A percentile compares a stretch with the other conserved stretches of the same genome.
phyloP scores from a whole-genome alignment of 208 protist species.

The Acanthamoeba royreba region DNA sequence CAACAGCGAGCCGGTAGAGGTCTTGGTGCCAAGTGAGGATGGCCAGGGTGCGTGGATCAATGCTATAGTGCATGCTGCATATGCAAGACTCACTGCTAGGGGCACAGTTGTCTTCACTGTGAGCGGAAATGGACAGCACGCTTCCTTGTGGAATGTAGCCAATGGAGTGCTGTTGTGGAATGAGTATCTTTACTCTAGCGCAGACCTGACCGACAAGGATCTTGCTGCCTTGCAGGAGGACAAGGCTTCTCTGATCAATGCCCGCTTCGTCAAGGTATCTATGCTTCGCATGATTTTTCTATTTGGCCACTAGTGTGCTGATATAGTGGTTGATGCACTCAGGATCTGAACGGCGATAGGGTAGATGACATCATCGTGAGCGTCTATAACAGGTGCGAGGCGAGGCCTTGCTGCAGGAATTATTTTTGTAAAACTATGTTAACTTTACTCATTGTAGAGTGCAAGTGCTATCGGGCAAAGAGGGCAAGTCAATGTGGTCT shows the following conservation, averaged over 20 bases:
- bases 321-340: background rate
- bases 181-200: background rate
- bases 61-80: background rate
- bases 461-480: background rate
- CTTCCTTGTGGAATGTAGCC: background rate
- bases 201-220: background rate
- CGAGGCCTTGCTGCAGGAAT: background rate
- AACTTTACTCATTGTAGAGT: background rate
- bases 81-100: background rate
- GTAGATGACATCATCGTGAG: background rate
- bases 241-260: background rate
- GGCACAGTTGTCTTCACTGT: slow-evolving; percentile 6
- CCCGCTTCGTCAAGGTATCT: background rate
- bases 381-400: background rate
- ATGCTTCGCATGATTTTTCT: background rate
- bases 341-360: background rate
- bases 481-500: background rate
- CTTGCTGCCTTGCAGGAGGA: background rate
- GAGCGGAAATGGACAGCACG: slow-evolving; percentile 23
- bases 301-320: background rate
- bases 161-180: slow-evolving; percentile 23
- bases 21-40: background rate
- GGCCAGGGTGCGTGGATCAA: background rate
- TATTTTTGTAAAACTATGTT: background rate
- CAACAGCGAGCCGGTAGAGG: background rate